Base-by-base conservation (phyloP, 2,329 filamentous ascomycete species). In the Tolypocladium tropicale region DNA sequence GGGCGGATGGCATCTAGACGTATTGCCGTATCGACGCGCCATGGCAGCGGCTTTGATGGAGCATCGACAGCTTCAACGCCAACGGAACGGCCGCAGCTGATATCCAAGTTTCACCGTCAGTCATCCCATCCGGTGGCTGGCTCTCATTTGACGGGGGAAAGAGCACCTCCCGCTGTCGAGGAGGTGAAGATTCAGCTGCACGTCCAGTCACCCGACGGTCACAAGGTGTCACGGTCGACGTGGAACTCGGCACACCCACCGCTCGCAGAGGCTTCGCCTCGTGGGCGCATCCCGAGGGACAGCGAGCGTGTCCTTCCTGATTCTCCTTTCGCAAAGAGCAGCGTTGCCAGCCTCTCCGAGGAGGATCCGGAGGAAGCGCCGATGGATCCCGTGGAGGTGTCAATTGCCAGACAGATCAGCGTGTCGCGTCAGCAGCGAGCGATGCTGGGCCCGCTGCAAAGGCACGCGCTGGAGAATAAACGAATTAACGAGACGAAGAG, bases 391-490 rank as follows among this genome's bases (percentile, higher is more conserved):
- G 83, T 85, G 4, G 80, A 86, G 67, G 76, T 85, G 50, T 86
- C 83, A 2, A 87, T 88, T 61, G 84, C 84, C 0, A 76, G 85
- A 1, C 84, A 88, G 66, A 86, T 88, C 61, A 85, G 81, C 60
- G 74, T 88, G 30, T 85, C 83, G 14, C 73, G 79, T 14, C 77
- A 83, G 67, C 85, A 87, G 67, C 75, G 80, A 21, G 77, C 79
- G 63, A 70, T 86, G 59, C 70, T 86, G 21, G 76, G 78, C n/a
- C 81, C 82, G 14, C 68, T 83, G 41, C 73, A 77, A 69, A 59
- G 55, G 50, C 55, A 54, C 36, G 52, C 55, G 10, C 43, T 54
- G 7, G 57, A 59, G 14, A 54, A 51, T 12, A 52, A 25, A 33
- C 64, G 68, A 1, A 58, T 72, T 6, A 62, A 63, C 14, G 70